Conservation (phyloP, 176 grass and related monocot genomes). For the Carex pumila region DNA sequence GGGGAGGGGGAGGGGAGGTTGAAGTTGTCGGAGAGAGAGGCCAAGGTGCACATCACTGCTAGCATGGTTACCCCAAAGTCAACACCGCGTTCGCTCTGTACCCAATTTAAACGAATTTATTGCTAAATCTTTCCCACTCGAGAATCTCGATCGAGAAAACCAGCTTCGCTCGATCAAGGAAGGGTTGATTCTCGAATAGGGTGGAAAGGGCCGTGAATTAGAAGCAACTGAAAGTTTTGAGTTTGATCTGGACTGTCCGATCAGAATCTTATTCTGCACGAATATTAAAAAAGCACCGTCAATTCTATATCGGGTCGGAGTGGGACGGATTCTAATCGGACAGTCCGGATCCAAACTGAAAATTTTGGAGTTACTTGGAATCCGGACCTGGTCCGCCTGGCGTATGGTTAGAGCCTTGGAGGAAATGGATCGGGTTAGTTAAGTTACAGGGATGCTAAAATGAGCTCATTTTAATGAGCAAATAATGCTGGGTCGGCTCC, state of each 20-base stretch:
- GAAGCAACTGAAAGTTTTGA: no score
- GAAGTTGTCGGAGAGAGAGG: slow-evolving; percentile 90
- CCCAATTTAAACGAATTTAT: slow-evolving; percentile 74
- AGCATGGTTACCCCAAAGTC: slow-evolving; percentile 84
- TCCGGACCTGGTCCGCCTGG: not conserved
- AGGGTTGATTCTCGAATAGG: not conserved
- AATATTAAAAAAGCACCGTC: no score
- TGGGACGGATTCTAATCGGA: no score
- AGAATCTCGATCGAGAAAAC: not conserved
- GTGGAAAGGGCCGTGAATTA: no score
- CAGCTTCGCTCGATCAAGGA: not conserved
- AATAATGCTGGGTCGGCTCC: no score
- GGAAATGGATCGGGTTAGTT: not conserved
- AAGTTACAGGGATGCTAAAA: no score
- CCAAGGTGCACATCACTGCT: slow-evolving; percentile 88
- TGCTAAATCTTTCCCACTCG: not conserved
- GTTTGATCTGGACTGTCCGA: no score
- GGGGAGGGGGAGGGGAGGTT: slow-evolving; percentile 49
- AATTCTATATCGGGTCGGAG: no score
- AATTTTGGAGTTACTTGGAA: no score
- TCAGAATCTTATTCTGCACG: no score
- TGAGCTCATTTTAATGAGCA: no score
- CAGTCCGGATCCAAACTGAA: no score
- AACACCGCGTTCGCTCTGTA: slow-evolving; percentile 81
- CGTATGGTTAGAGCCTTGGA: not conserved